Base-by-base conservation (phyloP, 306 rosid species). In the Quercus suber region DNA sequence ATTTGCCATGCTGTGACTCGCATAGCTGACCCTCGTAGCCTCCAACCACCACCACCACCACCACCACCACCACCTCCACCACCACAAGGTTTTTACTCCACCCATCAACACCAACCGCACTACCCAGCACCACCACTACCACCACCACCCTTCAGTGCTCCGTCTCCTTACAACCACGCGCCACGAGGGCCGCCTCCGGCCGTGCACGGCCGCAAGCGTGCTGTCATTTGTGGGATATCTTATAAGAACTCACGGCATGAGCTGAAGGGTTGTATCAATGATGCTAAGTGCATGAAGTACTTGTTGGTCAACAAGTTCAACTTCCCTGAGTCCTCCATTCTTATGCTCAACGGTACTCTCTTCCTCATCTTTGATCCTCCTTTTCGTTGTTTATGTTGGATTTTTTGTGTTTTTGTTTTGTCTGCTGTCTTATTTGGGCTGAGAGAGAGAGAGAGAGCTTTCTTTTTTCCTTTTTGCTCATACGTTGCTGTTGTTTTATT, bases 241-340 rank as follows among this genome's bases (percentile, higher is more conserved):
- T 88, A 88, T n/a, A 83, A 76, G 74, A 33, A 70, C 11, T 56
- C 84, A 12, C 43, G 75, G 28, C 79, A 77, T 14, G 86, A 83
- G 86, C 88, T 88, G 27, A 71, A 81, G 64, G 91, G 91, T 0
- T 80, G 89, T 64, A 71, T 85, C 27, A 88, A 83, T 55, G 91
- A 88, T 30, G 91, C 86, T n/a, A 88, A 78, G 59, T 88, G 89
- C 58, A 88, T 88, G 89, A 83, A 85, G 58, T 88, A 85, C 60
- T 71, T 88, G 83, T 80, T 88, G 61, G 74, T 83, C 84, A 78
- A 81, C 68, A 77, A 76, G 71, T 85, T 88, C 81, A 57, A 28
- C 58, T 88, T 88, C 20, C 91, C 91, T 0, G 86, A 78, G n/a
- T 53, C 83, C 37, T 64, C 91, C 35, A 55, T 85, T 76, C 73